Evolutionary conservation across 192 early-diverging fungal species (phyloP).

Genomic region (Gamsiella multidivaricata): DNA sequence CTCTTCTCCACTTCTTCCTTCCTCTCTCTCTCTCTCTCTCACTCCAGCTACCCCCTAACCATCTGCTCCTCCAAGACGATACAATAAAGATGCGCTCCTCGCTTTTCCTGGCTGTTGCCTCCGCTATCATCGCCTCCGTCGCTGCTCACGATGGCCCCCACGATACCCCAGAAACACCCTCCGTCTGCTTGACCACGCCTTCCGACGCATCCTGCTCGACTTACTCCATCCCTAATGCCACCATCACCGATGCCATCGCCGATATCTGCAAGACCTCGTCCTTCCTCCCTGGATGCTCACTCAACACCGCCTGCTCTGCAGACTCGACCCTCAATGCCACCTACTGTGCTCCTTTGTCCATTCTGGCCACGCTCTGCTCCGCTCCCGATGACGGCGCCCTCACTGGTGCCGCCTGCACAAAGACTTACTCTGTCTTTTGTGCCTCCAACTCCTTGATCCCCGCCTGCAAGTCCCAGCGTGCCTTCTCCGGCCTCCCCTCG

Average conservation of each 20-base stretch:
- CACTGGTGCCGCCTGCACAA: slow-evolving; percentile 28
- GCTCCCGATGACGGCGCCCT: slow-evolving; percentile 29
- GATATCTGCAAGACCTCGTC: slow-evolving; percentile 42
- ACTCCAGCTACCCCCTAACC: neutral
- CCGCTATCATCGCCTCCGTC: slow-evolving; percentile 27
- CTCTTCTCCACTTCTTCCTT: neutral
- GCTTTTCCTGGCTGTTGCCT: slow-evolving; percentile 29
- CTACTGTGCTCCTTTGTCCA: slow-evolving; percentile 36
- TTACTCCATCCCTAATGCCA: slow-evolving; percentile 29
- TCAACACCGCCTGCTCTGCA: slow-evolving; percentile 40
- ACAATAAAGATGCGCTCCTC: slow-evolving; percentile 32
- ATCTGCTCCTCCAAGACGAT: neutral
- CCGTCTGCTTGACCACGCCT: slow-evolving; percentile 43
- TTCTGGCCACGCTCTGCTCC: slow-evolving; percentile 46
- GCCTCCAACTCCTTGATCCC: slow-evolving; percentile 32
- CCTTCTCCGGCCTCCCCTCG: slow-evolving; percentile 47
- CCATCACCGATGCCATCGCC: slow-evolving; percentile 19
- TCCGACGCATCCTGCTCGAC: slow-evolving; percentile 38
- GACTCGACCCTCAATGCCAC: slow-evolving; percentile 21
- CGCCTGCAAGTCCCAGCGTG: slow-evolving; percentile 35
- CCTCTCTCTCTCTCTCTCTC: neutral
- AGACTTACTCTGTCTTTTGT: slow-evolving; percentile 40
- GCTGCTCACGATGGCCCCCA: slow-evolving; percentile 36
- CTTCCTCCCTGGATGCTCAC: slow-evolving; percentile 54
- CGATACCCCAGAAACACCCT: slow-evolving; percentile 15